Evolutionary conservation across 306 rosid genomes (phyloP), one percentile per base, ranked within the genome.

Genomic region (Arachis stenosperma): DNA sequence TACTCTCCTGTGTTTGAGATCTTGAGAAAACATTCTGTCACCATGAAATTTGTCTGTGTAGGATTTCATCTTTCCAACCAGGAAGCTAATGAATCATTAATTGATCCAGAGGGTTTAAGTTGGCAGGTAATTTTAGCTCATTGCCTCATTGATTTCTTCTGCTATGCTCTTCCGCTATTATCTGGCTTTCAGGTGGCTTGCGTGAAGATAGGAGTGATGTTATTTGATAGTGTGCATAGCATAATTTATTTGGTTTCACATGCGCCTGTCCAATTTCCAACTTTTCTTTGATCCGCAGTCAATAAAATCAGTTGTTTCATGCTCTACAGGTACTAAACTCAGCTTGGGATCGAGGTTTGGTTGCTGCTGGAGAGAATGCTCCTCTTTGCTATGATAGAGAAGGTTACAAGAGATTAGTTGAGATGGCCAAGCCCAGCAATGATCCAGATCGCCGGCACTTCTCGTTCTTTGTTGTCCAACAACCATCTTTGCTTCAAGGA

Each of bases 91-190:
- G 97, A 89, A 75, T 76, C 96, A 17, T 79, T 88, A 75, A 83
- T 92, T 47, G 99, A 94, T 81, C 91, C 97, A 57, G 97, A 94
- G 81, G 87, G 91, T 61, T 84, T 94, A 83, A 85, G 88, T 83
- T 91, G 96, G 97, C 99, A 94, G 97, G 99, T 94, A 68, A 81
- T 44, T 70, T 42, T 9, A 51, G 52, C 56, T 63, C 70, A 59
- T 13, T 76, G 6, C 79, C 22, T 73, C 39, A 17, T 65, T 30
- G 17, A 79, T 65, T 69, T 76, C 61, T 73, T 54, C 11, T 65
- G 70, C 57, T 36, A 37, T 76, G 53, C 44, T 65, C 71, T 57
- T 27, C 62, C 17, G 8, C 69, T 68, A 53, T 39, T 67, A 68
- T 73, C 54, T 65, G 53, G 75, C 46, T 70, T 42, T 72, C 66